These are phyloP conservation scores for Backusella sp. DNA, from an alignment of 192 early-diverging fungal genomes.

Conservation along the genomic window DNA sequence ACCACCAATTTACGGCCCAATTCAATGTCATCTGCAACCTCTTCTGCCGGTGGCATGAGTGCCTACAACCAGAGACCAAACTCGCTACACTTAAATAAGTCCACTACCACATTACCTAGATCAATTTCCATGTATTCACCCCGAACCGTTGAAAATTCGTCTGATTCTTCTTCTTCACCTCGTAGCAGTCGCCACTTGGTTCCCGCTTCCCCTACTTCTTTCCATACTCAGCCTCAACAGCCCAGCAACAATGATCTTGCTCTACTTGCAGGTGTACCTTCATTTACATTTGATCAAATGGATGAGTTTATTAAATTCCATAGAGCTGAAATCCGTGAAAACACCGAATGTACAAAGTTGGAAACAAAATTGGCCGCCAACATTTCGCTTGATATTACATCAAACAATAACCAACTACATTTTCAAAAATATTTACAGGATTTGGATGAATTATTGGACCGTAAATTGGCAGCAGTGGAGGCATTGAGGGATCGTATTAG, in stretches of 20 bases:
- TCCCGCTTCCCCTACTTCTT: background rate
- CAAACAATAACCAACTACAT: background rate
- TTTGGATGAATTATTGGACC: conserved; percentile 36
- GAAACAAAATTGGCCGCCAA: conserved; percentile 65
- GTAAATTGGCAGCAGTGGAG: conserved; percentile 32
- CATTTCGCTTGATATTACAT: conserved; percentile 56
- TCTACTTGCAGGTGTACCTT: background rate
- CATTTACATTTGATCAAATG: conserved; percentile 43
- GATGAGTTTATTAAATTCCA: conserved; percentile 64
- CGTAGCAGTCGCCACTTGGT: conserved; percentile 3
- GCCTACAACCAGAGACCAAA: background rate
- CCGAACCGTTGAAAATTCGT: background rate
- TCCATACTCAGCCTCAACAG: background rate
- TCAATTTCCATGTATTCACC: conserved; percentile 12
- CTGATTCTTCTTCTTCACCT: conserved; percentile 7
- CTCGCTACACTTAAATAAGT: background rate
- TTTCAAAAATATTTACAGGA: conserved; percentile 33
- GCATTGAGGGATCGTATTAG: conserved; percentile 27
- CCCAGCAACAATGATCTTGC: background rate
- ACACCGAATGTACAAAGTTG: conserved; percentile 59
- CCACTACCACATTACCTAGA: background rate
- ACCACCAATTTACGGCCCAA: background rate
- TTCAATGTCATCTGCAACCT: background rate
- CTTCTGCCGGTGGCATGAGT: background rate
- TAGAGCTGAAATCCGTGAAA: conserved; percentile 61